Evolutionary conservation across 495 filamentous ascomycete genomes (phyloP), one percentile per base, ranked within the genome.

Genomic region (Talaromyces proteolyticus): DNA sequence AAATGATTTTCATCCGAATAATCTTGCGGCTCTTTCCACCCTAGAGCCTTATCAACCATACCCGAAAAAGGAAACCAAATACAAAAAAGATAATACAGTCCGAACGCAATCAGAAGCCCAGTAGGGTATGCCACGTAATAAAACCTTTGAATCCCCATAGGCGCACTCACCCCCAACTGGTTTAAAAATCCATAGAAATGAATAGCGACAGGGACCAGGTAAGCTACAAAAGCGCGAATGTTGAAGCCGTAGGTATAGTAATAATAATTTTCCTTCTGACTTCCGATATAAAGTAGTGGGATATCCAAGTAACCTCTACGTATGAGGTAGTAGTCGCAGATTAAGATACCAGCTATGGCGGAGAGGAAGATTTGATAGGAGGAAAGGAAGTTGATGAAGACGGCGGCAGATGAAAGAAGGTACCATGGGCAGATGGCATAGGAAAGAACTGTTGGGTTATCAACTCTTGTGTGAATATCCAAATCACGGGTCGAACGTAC

Each of bases 131-230:
- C 63, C 21, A 70, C 55, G 23, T 65, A 70, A 34, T 70, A 70
- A 12, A 65, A 63, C 25, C 63, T 51, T 22, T 58, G 44, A 11
- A 66, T 60, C 0, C 60, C 59, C 8, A 50, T 1, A 6, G 65
- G 63, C 5, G 65, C 67, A 11, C 41, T 46, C 8, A 70, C 65
- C 6, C 67, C 67, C 63, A 66, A 66, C 20, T 68, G 61, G 42
- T 62, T 57, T 23, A 70, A 52, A 40, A 70, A 70, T 0, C 64
- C 64, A 25, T 68, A 70, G 49, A 68, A 68, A 25, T 70, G 57
- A 0, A 58, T 58, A 22, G 61, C 58, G 2, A 61, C 26, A 8
- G 60, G 62, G 26, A 67, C 42, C n/a, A 67, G 5, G 21, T 65
- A 68, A 0, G 53, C 52, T 5, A 49, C 40, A 38, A 65, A 60